Evolutionary conservation across 495 filamentous ascomycete genomes (phyloP), one percentile per base, ranked within the genome.

Genomic region (Bathelium albidoporum): DNA sequence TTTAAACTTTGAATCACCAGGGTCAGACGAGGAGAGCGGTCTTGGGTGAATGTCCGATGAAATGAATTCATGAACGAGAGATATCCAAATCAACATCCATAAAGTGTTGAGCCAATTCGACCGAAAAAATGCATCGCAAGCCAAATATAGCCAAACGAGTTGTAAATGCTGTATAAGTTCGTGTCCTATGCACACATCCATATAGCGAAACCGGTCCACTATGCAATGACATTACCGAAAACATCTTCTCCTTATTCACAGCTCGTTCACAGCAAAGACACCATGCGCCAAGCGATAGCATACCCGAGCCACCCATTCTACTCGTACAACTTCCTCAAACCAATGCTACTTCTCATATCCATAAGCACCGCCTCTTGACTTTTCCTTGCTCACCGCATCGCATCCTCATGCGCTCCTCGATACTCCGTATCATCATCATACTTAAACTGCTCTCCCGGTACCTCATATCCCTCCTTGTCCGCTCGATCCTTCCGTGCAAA

Each of bases 381-480:
- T 18, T 49, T 24, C 16, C 5, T n/a, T 9, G 3, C 49, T 29
- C 9, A 26, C 2, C 12, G 0, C 49, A n/a, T n/a, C n/a, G 24
- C 5, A 26, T 10, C 61, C n/a, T 4, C 61, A 53, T 63, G 61
- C 59, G 4, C 71, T 18, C 72, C 73, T 5, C 69, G 69, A 69
- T 76, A 76, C 39, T 62, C 64, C 9, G 69, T 73, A 66, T 76
- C 49, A 55, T 55, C 49, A 16, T 55, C 71, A 65, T 74, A 74
- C 31, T 61, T 53, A 60, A 74, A 73, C 59, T 74, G 72, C 58
- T 66, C 68, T 39, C 70, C 71, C 2, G 70, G 68, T 53, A 70
- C 64, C 26, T 60, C 66, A 68, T 74, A 74, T 12, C 69, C 73
- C n/a, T 26, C 28, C 29, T 69, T 49, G 31, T 67, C 34, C 24